These are phyloP conservation scores for Oryza rufipogon DNA, from an alignment of 176 grass and related monocot genomes.

Conservation along the genomic window DNA sequence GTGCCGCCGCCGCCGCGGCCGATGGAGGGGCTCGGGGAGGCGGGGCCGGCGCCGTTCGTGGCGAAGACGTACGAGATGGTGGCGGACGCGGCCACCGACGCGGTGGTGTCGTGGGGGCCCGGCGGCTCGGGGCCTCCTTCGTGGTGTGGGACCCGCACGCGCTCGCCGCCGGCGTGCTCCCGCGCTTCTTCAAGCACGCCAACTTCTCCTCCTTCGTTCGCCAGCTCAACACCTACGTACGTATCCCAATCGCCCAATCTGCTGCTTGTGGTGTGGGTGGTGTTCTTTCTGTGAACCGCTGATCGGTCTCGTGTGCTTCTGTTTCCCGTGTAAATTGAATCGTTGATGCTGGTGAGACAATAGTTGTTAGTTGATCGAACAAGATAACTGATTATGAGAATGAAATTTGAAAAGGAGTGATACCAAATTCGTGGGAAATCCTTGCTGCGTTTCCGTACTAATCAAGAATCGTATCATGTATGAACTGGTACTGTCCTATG, in stretches of 20 bases:
- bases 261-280: no score
- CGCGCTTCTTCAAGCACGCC: constrained; percentile 81
- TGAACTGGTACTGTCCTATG: background rate
- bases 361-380: background rate
- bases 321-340: background rate
- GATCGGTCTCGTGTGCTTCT: no score
- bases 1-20: background rate
- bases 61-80: constrained; percentile 68
- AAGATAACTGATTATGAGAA: background rate
- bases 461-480: background rate
- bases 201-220: constrained; percentile 84
- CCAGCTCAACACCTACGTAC: constrained; percentile 81
- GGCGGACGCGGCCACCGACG: constrained; percentile 51
- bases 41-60: constrained; percentile 55
- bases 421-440: background rate
- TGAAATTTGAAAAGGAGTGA: no score
- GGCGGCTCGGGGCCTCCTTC: constrained; percentile 45
- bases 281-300: background rate
- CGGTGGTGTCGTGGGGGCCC: constrained; percentile 53
- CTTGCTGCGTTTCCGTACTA: background rate
- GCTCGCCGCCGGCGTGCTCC: constrained; percentile 54
- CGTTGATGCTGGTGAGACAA: background rate
- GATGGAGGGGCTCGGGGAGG: constrained; percentile 35
- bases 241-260: background rate
- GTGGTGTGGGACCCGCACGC: constrained; percentile 64